phyloP scores from a whole-genome alignment of 2,329 filamentous ascomycete species.

The Emmonsia crescens region DNA sequence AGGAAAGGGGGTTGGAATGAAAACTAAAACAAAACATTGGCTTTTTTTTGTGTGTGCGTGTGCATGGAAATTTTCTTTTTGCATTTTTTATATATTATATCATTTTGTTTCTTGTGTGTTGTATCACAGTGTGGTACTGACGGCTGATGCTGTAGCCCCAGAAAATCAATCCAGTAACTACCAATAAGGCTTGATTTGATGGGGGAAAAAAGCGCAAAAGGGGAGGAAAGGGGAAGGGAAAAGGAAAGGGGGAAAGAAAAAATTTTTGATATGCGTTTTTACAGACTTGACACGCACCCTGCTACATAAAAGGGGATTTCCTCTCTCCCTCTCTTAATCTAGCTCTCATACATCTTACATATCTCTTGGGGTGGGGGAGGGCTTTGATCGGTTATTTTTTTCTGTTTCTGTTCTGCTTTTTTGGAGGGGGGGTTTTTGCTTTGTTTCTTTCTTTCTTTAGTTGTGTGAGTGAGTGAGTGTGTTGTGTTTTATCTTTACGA shows the following conservation, averaged over 20 bases:
- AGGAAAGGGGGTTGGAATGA: background rate
- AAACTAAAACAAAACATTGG: background rate
- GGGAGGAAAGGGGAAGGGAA: background rate
- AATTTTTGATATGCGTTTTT: background rate
- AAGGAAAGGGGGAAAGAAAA: background rate
- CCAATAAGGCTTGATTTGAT: constrained; percentile 14
- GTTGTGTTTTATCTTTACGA: background rate
- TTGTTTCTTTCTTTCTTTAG: background rate
- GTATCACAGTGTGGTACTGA: constrained; percentile 19
- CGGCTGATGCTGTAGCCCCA: constrained; percentile 19
- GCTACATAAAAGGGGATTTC: background rate
- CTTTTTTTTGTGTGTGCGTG: background rate
- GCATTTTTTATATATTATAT: constrained; percentile 5
- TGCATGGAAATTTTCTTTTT: background rate
- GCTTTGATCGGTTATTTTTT: background rate
- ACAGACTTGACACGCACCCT: background rate
- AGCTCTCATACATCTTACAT: background rate
- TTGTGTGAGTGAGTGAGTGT: background rate
- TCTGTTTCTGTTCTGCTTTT: too few species aligned
- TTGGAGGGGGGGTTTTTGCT: too few species aligned
- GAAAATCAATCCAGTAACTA: constrained; percentile 21
- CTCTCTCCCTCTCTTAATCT: background rate
- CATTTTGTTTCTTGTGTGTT: constrained; percentile 9
- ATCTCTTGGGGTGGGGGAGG: background rate
- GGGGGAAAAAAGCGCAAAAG: background rate